Evolutionary conservation across 768 basidiomycete genomes (phyloP).

Genomic region (Psilocybe azurescens): DNA sequence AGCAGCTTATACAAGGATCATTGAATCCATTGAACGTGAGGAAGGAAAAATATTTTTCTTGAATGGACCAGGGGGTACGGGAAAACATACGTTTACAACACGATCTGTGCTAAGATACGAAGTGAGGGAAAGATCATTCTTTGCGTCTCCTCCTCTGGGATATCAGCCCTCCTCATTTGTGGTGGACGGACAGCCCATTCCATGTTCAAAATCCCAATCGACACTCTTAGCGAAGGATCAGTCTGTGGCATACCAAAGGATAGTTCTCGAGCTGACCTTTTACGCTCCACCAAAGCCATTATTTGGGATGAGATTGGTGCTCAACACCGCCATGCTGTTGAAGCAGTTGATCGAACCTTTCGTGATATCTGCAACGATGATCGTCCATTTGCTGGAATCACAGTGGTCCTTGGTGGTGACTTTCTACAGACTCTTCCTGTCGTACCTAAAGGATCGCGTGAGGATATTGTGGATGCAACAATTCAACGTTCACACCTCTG

Average conservation of each 20-base stretch:
- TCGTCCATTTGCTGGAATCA: conserved; percentile 5
- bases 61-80: conserved; percentile 47
- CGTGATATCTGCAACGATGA: conserved; percentile 2
- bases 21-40: neutral
- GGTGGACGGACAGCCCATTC: conserved; percentile 3
- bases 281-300: conserved; percentile 25
- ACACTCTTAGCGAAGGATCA: conserved; percentile 24
- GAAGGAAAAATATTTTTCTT: conserved; percentile 41
- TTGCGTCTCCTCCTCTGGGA: conserved; percentile 56
- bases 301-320: conserved; percentile 51
- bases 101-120: conserved; percentile 35
- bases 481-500: conserved; percentile 18
- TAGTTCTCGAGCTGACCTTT: conserved; percentile 22
- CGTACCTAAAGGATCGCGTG: conserved; percentile 37
- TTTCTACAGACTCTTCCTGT: conserved; percentile 51
- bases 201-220: conserved; percentile 27
- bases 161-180: conserved; percentile 47
- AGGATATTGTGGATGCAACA: conserved; percentile 39
- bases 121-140: conserved; percentile 39
- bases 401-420: conserved; percentile 12
- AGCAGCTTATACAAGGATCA: conserved; percentile 16
- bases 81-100: conserved; percentile 52
- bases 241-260: conserved; percentile 40
- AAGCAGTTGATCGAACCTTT: conserved; percentile 44
- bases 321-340: conserved; percentile 40